Evolutionary conservation across 129 eudicot genomes (phyloP).

Genomic region (Mikania micrantha): DNA sequence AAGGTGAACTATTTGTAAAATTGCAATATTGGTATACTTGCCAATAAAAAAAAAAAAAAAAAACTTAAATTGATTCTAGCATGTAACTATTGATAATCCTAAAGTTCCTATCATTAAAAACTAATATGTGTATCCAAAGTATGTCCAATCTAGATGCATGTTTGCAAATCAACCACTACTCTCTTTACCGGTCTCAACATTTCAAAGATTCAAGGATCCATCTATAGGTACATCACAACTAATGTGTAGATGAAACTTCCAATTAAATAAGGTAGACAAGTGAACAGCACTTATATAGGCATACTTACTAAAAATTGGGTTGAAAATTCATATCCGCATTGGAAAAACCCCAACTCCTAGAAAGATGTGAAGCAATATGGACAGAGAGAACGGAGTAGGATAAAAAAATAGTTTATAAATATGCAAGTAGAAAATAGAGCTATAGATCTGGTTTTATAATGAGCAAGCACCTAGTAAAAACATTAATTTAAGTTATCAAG

Average conservation of each 20-base stretch:
- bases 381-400: slow-evolving; percentile 3
- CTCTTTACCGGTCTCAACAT: slow-evolving; percentile 6
- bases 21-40: background rate
- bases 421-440: slow-evolving; percentile 3
- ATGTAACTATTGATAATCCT: background rate
- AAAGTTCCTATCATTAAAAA: background rate
- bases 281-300: background rate
- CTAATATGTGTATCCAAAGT: slow-evolving; percentile 3
- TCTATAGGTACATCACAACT: background rate
- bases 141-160: slow-evolving; percentile 4
- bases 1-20: background rate
- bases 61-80: background rate
- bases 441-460: background rate
- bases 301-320: background rate
- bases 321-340: background rate
- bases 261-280: background rate
- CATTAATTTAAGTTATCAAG: background rate
- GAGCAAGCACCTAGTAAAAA: slow-evolving; percentile 8
- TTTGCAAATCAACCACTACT: background rate
- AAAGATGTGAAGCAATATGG: background rate
- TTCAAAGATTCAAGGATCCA: slow-evolving; percentile 5
- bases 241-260: slow-evolving; percentile 11
- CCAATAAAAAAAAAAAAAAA: slow-evolving; percentile 4
- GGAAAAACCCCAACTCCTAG: background rate
- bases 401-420: background rate